phyloP scores from a whole-genome alignment of 2,329 filamentous ascomycete genomes.

The Cladosporium sp. region DNA sequence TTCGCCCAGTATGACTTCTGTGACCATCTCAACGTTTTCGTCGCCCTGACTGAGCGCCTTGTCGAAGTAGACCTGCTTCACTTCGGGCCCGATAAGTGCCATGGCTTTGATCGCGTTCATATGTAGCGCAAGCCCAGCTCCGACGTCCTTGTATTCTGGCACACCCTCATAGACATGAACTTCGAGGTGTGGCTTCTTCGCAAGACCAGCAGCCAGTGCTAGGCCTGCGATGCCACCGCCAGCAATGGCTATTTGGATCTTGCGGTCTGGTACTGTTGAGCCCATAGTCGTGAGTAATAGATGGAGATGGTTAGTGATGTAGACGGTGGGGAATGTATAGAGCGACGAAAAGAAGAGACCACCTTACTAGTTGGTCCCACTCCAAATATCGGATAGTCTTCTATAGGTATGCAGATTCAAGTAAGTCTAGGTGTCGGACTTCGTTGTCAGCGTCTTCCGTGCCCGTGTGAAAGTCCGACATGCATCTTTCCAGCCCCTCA shows the following conservation, averaged over 20 bases:
- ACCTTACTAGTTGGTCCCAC: not conserved
- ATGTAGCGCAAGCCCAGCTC: slow-evolving; percentile 48
- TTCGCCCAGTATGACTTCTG: slow-evolving; percentile 31
- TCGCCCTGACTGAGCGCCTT: slow-evolving; percentile 47
- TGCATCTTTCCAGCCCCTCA: not conserved
- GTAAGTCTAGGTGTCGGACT: slow-evolving; percentile 6
- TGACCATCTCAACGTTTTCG: slow-evolving; percentile 30
- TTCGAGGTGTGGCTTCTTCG: slow-evolving; percentile 38
- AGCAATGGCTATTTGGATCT: slow-evolving; percentile 43
- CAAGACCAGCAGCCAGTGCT: slow-evolving; percentile 44
- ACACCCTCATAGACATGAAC: slow-evolving; percentile 51
- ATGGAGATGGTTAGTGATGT: not conserved
- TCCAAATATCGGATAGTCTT: not conserved
- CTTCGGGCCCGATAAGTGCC: slow-evolving; percentile 30
- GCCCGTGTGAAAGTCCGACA: slow-evolving; percentile 4
- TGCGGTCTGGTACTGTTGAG: slow-evolving; percentile 12
- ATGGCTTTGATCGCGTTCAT: slow-evolving; percentile 52
- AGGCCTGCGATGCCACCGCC: slow-evolving; percentile 52
- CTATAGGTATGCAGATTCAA: slow-evolving; percentile 4
- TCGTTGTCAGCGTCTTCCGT: slow-evolving; percentile 7
- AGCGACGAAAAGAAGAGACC: too few relatives aligned
- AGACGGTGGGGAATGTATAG: not conserved
- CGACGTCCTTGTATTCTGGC: slow-evolving; percentile 44
- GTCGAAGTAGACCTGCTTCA: slow-evolving; percentile 45
- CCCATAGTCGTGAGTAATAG: not conserved